A percentile compares a stretch with the other conserved stretches of the same genome.
Evolutionary conservation across 176 grass and related monocot genomes (phyloP).

Genomic region (Cocos nucifera): DNA sequence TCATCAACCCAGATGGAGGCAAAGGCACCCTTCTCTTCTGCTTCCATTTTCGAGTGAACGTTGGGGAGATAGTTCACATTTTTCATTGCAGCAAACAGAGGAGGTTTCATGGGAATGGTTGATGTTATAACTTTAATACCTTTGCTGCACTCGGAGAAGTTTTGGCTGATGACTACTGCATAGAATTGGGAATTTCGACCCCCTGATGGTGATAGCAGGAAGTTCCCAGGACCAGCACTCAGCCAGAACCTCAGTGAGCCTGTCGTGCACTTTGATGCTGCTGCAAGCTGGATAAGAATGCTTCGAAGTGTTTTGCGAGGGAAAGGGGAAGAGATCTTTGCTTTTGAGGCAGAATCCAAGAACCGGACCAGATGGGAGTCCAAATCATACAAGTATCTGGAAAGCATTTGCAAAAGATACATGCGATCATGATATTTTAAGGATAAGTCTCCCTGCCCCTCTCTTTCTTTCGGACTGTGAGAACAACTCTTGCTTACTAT

Average conservation of each 20-base stretch:
- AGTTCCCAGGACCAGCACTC: slow-evolving; percentile 63
- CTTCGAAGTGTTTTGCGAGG: slow-evolving; percentile 29
- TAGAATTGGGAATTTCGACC: slow-evolving; percentile 51
- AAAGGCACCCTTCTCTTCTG: slow-evolving; percentile 62
- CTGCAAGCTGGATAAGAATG: slow-evolving; percentile 73
- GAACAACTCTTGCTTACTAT: too few species aligned
- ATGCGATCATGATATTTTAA: too few species aligned
- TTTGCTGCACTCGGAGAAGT: slow-evolving; percentile 55
- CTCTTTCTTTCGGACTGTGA: too few species aligned
- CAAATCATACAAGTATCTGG: slow-evolving; percentile 61
- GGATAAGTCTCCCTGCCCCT: too few species aligned
- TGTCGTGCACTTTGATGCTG: slow-evolving; percentile 55
- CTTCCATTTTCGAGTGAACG: slow-evolving; percentile 75
- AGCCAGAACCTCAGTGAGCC: slow-evolving; percentile 85
- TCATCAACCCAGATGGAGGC: slow-evolving; percentile 73
- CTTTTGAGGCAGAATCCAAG: slow-evolving; percentile 53
- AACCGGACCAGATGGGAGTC: slow-evolving; percentile 74
- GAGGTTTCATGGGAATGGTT: slow-evolving; percentile 78
- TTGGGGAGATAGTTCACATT: slow-evolving; percentile 97
- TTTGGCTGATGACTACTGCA: slow-evolving; percentile 43
- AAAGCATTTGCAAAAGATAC: not conserved
- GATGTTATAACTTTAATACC: slow-evolving; percentile 65
- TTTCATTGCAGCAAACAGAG: slow-evolving; percentile 61
- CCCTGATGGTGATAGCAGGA: slow-evolving; percentile 51
- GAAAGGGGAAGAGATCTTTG: slow-evolving; percentile 42